Evolutionary conservation across 148 eudicot genomes (phyloP), one percentile per base, ranked within the genome.

Genomic region (Salicornia ramosissima): DNA sequence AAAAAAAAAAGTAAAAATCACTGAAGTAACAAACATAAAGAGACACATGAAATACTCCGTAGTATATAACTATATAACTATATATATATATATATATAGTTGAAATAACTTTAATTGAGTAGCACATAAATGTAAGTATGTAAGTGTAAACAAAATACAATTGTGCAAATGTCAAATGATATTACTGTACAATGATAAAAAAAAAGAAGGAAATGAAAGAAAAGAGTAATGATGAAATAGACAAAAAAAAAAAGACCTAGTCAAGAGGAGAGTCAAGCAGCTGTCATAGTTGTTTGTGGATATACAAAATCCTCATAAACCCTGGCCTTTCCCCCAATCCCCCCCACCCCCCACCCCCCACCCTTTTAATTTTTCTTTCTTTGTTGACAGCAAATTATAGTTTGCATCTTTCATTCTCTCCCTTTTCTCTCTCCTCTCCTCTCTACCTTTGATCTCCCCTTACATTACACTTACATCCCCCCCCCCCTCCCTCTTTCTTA

Each of bases 231-330:
- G 25, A 40, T 60, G 52, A 78, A 78, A 70, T 65, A 8, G 67
- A 24, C 61, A 81, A 79, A 72, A 77, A 72, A 81, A 79, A 72
- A 72, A 74, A 49, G 79, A 71, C 71, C 54, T 67, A 57, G 76
- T 80, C 78, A 80, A 72, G 75, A 30, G 24, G 29, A 76, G 64
- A 82, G 77, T 85, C 81, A 67, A 60, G 84, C 87, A 85, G 89
- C 96, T 89, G 91, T 87, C 96, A 85, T 79, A 81, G 79, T 81
- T 43, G 54, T 43, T 54, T 70, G 64, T 64, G 69, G 64, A 76
- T 60, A 66, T 65, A 57, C 67, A 70, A 76, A 76, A 54, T 72
- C 76, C 60, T 19, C 26, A 26, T 57, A 12, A 53, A 45, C 70
- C 68, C 78, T 54, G 56, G 68, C 67, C 70, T 58, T 40, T 34